phyloP scores from a whole-genome alignment of 2,329 filamentous ascomycete genomes.

The Hymenoscyphus infarciens region DNA sequence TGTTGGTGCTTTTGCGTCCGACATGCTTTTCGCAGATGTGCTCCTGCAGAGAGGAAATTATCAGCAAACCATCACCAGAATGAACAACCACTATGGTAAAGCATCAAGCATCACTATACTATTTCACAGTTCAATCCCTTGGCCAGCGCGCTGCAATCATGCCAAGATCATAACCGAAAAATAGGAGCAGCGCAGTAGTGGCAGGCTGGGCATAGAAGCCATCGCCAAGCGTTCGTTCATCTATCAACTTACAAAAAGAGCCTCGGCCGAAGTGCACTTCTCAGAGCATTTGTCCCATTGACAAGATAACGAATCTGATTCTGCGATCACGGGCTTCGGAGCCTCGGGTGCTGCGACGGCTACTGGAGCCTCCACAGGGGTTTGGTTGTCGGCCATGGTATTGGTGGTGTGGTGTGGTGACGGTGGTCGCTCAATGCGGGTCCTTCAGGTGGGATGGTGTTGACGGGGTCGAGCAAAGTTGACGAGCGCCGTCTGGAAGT shows the following conservation, averaged over 20 bases:
- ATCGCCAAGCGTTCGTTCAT: slow-evolving; percentile 3
- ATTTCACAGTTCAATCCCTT: neutral
- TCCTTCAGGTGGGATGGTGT: neutral
- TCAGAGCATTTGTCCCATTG: slow-evolving; percentile 41
- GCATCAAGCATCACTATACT: too few species aligned
- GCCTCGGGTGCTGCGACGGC: slow-evolving; percentile 20
- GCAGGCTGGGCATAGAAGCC: neutral
- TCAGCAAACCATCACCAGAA: neutral
- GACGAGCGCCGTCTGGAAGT: neutral
- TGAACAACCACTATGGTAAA: neutral
- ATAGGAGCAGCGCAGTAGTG: neutral
- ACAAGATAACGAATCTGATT: slow-evolving; percentile 38
- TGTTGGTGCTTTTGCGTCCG: slow-evolving; percentile 98
- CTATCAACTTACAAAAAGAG: slow-evolving; percentile 39
- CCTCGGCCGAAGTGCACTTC: slow-evolving; percentile 38
- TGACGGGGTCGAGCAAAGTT: neutral
- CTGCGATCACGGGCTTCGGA: slow-evolving; percentile 22
- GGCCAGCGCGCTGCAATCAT: neutral
- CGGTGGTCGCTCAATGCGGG: neutral
- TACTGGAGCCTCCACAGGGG: slow-evolving; percentile 17
- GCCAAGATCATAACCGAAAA: neutral
- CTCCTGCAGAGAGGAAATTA: slow-evolving; percentile 55
- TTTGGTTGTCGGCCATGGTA: slow-evolving; percentile 22
- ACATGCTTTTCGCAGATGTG: slow-evolving; percentile 98
- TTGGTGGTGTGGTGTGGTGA: neutral